A percentile compares a stretch with the other conserved stretches of the same genome.
phyloP scores from a whole-genome alignment of 345 rosid species.

The Iberis pinnata region DNA sequence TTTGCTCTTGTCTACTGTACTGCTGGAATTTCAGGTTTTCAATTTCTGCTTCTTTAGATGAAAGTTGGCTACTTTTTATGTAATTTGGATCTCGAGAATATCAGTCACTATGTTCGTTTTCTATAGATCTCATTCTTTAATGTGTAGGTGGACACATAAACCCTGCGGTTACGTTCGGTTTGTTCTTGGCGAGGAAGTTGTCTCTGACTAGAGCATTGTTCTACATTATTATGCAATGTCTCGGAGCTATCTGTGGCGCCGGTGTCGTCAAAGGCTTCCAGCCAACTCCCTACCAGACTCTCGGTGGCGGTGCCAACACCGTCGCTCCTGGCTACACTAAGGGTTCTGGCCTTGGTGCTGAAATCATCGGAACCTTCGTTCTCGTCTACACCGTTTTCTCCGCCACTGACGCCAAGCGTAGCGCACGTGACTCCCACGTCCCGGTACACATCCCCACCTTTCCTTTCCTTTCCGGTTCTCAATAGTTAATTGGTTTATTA shows the following conservation, averaged over 20 bases:
- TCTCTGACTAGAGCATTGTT: conserved; percentile 31
- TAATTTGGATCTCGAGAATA: background rate
- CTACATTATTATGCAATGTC: conserved; percentile 36
- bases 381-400: conserved; percentile 43
- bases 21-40: conserved; percentile 34
- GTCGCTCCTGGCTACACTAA: conserved; percentile 40
- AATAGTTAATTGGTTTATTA: background rate
- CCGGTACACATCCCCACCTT: conserved; percentile 16
- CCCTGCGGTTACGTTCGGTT: conserved; percentile 36
- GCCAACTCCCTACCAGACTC: conserved; percentile 25
- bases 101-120: background rate
- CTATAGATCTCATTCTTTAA: no score
- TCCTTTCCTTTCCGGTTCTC: background rate
- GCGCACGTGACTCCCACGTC: conserved; percentile 49
- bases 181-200: conserved; percentile 30
- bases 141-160: conserved; percentile 48
- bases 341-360: conserved; percentile 40
- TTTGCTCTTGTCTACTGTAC: conserved; percentile 42
- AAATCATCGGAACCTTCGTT: conserved; percentile 36
- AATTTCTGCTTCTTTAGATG: background rate
- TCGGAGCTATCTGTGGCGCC: conserved; percentile 41
- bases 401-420: conserved; percentile 47
- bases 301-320: conserved; percentile 44
- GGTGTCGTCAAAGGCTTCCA: conserved; percentile 46
- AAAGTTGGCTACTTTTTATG: background rate